Evolutionary conservation across 1,284 basidiomycete species (phyloP).

Genomic region (Testicularia cyperi): DNA sequence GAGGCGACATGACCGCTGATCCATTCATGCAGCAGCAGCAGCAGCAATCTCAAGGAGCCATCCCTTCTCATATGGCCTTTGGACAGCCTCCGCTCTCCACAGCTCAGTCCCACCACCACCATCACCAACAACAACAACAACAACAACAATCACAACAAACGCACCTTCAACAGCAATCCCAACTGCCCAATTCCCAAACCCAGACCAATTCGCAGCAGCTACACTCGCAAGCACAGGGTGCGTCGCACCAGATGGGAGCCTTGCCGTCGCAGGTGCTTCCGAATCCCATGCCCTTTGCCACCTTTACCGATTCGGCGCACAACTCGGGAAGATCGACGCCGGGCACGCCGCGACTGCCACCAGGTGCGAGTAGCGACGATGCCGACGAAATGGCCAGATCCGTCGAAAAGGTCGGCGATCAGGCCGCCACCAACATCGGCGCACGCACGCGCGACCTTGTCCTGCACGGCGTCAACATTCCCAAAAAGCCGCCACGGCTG

Average conservation of each 20-base stretch:
- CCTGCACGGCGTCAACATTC: slow-evolving; percentile 42
- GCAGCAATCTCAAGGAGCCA: background rate
- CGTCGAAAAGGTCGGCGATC: slow-evolving; percentile 33
- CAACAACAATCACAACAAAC: slow-evolving; percentile 2
- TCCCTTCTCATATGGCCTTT: too few species aligned
- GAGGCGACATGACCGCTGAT: slow-evolving; percentile 2
- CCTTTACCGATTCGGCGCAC: slow-evolving; percentile 25
- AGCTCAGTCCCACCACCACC: too few species aligned
- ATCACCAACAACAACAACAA: background rate
- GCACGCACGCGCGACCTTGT: slow-evolving; percentile 31
- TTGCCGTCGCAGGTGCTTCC: slow-evolving; percentile 4
- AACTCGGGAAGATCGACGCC: slow-evolving; percentile 30
- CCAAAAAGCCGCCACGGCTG: slow-evolving; percentile 34
- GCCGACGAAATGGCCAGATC: slow-evolving; percentile 30
- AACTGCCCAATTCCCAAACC: slow-evolving; percentile 4
- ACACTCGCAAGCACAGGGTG: background rate
- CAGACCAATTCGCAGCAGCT: background rate
- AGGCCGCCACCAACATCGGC: slow-evolving; percentile 32
- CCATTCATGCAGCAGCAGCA: slow-evolving; percentile 5
- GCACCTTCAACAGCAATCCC: slow-evolving; percentile 4
- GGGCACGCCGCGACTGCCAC: slow-evolving; percentile 15
- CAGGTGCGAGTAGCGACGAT: slow-evolving; percentile 8
- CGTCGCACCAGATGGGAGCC: background rate
- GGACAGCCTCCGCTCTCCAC: too few species aligned
- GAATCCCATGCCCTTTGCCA: slow-evolving; percentile 24